Conservation (phyloP, 176 grass and related monocot species). For the Canna indica region DNA sequence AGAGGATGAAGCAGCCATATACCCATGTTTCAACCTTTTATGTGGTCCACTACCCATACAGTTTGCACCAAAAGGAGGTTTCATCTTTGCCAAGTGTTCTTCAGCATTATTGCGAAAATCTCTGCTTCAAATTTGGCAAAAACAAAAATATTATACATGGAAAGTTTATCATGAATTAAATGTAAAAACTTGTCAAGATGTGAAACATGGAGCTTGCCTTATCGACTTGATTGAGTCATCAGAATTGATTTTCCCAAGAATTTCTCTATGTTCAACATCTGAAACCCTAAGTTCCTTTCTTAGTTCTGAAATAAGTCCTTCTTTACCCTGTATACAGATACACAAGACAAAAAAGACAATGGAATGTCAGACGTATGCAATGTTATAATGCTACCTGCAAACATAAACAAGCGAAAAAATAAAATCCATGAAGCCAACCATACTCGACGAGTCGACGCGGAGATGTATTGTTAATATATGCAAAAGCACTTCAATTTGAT, state of each 20-base stretch:
- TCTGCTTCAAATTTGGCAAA: neutral
- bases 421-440: too few species aligned
- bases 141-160: neutral
- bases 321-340: conserved; percentile 37
- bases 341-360: neutral
- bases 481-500: neutral
- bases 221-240: conserved; percentile 47
- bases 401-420: conserved; percentile 14
- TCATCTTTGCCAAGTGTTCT: neutral
- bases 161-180: conserved; percentile 19
- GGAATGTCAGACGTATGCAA: neutral
- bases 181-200: conserved; percentile 17
- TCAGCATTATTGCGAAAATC: neutral
- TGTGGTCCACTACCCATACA: conserved; percentile 12
- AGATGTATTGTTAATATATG: too few species aligned
- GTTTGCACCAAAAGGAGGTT: conserved; percentile 18
- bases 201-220: conserved; percentile 32
- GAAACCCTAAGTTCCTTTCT: conserved; percentile 62
- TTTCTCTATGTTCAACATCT: conserved; percentile 48
- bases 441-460: too few species aligned
- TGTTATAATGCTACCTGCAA: neutral
- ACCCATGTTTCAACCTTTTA: conserved; percentile 33
- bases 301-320: conserved; percentile 42
- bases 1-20: conserved; percentile 7
- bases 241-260: conserved; percentile 40